Percentiles rank a stretch among this genome's conserved stretches.
These are phyloP conservation scores for Rhizophlyctis rosea DNA, from an alignment of 192 early-diverging fungal genomes.

Conservation along the genomic window DNA sequence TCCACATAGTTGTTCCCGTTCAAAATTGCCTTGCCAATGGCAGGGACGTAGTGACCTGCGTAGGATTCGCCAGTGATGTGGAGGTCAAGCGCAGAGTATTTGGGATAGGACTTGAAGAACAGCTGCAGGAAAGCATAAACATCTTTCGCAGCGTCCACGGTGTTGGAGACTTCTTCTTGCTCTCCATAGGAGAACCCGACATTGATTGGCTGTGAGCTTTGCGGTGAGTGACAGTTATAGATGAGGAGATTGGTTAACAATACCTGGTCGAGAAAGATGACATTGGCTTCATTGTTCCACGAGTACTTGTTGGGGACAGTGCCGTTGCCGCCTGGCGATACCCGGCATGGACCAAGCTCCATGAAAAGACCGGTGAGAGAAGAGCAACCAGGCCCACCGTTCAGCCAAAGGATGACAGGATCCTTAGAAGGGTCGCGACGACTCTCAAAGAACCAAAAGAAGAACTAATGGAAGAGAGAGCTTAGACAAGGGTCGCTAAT, in stretches of 20 bases:
- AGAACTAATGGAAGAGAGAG: slow-evolving; percentile 59
- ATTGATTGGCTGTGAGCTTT: slow-evolving; percentile 81
- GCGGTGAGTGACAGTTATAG: not conserved
- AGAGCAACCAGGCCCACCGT: slow-evolving; percentile 74
- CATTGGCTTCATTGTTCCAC: slow-evolving; percentile 90
- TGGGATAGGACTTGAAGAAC: slow-evolving; percentile 81
- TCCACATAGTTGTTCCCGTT: slow-evolving; percentile 60
- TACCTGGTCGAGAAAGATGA: slow-evolving; percentile 47
- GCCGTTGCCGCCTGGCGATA: slow-evolving; percentile 67
- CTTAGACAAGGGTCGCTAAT: no score
- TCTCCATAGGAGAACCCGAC: slow-evolving; percentile 84
- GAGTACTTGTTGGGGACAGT: slow-evolving; percentile 69
- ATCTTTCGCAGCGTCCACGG: slow-evolving; percentile 75
- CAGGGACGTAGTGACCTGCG: slow-evolving; percentile 91
- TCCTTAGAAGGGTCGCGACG: slow-evolving; percentile 69
- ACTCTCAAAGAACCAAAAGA: slow-evolving; percentile 97
- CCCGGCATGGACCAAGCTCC: slow-evolving; percentile 84
- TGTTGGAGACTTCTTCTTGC: slow-evolving; percentile 59
- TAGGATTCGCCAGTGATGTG: slow-evolving; percentile 81
- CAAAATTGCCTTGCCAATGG: slow-evolving; percentile 77
- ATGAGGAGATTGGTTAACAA: not conserved
- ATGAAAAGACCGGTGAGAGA: slow-evolving; percentile 70
- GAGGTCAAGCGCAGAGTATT: slow-evolving; percentile 76
- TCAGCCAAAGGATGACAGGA: slow-evolving; percentile 77
- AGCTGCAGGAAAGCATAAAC: slow-evolving; percentile 92